Percentiles rank a stretch among this genome's conserved stretches.
Conservation (phyloP, 805 yeast species). For the Zygoascus tannicola region DNA sequence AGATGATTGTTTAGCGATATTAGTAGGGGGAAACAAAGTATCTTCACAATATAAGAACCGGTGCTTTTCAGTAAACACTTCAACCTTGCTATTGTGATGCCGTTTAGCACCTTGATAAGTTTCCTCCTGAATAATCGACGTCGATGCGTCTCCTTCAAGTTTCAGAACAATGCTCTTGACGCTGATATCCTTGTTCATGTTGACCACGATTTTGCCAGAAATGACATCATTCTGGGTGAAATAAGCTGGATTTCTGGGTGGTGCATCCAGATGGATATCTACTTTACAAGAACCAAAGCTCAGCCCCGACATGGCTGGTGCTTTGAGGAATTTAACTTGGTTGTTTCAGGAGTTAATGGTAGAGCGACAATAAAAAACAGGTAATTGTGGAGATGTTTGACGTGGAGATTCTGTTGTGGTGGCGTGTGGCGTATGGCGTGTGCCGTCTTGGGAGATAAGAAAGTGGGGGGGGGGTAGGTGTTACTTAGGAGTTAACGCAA, state of each 20-base stretch:
- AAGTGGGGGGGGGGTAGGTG: no score
- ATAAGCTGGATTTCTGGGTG: background rate
- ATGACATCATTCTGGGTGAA: conserved; percentile 22
- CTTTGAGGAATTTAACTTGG: no score
- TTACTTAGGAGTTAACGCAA: no score
- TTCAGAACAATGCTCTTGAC: conserved; percentile 23
- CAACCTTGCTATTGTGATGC: conserved; percentile 17
- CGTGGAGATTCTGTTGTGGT: no score
- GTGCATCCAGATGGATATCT: background rate
- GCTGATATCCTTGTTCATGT: conserved; percentile 19
- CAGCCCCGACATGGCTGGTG: no score
- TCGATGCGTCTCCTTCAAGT: conserved; percentile 25
- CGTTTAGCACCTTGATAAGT: conserved; percentile 10
- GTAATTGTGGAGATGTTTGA: no score
- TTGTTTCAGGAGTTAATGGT: no score
- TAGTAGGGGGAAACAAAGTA: conserved; percentile 31
- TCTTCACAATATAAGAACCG: conserved; percentile 23
- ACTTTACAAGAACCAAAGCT: conserved; percentile 1
- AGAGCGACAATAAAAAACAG: no score
- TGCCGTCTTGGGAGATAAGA: no score
- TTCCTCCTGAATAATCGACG: conserved; percentile 17
- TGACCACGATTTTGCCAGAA: conserved; percentile 19
- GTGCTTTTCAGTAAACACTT: conserved; percentile 17
- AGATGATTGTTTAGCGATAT: conserved; percentile 13
- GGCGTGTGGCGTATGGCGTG: no score